phyloP scores from a whole-genome alignment of 148 eudicot species.

The Chenopodium formosanum region DNA sequence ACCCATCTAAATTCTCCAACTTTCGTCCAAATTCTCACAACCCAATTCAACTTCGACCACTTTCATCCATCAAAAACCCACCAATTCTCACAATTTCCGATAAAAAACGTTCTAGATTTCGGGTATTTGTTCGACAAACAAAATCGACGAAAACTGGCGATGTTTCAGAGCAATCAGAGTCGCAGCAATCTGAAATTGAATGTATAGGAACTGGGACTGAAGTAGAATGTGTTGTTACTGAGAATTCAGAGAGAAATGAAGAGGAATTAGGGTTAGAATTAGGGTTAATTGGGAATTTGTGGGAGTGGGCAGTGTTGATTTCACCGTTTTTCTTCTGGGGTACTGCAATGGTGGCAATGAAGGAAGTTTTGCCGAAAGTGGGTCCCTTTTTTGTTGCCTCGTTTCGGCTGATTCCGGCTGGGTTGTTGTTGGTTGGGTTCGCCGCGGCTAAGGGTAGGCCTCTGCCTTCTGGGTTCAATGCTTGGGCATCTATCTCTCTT shows the following conservation, averaged over 20 bases:
- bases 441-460: conserved; percentile 58
- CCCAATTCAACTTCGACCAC: background rate
- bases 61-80: background rate
- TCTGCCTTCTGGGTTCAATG: conserved; percentile 72
- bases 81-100: background rate
- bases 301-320: conserved; percentile 74
- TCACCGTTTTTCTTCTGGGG: conserved; percentile 99
- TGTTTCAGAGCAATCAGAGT: conserved; percentile 15
- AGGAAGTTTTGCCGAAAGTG: conserved; percentile 79
- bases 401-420: conserved; percentile 82
- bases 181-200: conserved; percentile 23
- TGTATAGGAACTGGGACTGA: conserved; percentile 59
- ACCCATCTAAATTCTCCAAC: background rate
- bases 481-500: conserved; percentile 74
- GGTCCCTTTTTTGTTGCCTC: conserved; percentile 78
- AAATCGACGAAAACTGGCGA: background rate
- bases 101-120: background rate
- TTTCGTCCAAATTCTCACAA: background rate
- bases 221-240: conserved; percentile 42
- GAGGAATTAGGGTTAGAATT: conserved; percentile 21
- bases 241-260: conserved; percentile 5
- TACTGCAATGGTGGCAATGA: conserved; percentile 99
- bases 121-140: background rate
- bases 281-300: conserved; percentile 26
- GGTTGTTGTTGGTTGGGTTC: conserved; percentile 66